These are phyloP conservation scores for Ilex aquifolium DNA, from an alignment of 257 asterid genomes.

Conservation along the genomic window DNA sequence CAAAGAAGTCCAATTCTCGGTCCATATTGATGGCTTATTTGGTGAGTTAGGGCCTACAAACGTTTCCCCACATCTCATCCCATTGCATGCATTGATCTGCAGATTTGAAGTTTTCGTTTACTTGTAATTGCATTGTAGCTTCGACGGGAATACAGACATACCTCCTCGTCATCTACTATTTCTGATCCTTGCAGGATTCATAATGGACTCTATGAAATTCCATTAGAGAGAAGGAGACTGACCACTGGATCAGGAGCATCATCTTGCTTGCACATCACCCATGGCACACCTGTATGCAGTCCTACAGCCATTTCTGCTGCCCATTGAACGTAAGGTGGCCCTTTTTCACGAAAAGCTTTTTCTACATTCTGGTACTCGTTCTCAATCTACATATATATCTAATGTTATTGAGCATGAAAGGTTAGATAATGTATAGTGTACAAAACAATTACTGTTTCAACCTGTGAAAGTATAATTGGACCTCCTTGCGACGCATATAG, in stretches of 20 bases:
- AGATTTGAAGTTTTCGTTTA: neutral
- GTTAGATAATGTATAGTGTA: neutral
- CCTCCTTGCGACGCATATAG: constrained; percentile 89
- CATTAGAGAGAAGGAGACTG: neutral
- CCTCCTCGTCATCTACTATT: too few species aligned
- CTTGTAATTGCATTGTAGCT: too few species aligned
- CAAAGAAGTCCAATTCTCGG: constrained; percentile 96
- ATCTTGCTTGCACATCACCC: constrained; percentile 95
- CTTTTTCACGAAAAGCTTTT: constrained; percentile 32
- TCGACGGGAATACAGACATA: too few species aligned
- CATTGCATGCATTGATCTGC: constrained; percentile 91
- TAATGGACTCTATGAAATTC: too few species aligned
- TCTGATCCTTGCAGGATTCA: too few species aligned
- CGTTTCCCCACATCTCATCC: constrained; percentile 75
- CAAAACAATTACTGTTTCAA: neutral
- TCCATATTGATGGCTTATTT: constrained; percentile 86
- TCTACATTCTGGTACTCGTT: constrained; percentile 81
- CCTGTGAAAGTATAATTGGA: constrained; percentile 85
- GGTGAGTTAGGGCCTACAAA: constrained; percentile 84
- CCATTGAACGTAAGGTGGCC: constrained; percentile 75
- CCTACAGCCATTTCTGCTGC: constrained; percentile 86
- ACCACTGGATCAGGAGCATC: constrained; percentile 94
- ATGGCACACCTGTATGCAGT: constrained; percentile 77
- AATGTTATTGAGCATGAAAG: neutral
- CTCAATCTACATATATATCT: constrained; percentile 49